A percentile compares a stretch with the other conserved stretches of the same genome.
phyloP scores from a whole-genome alignment of 2,329 filamentous ascomycete species.

The Monosporascus sp. region DNA sequence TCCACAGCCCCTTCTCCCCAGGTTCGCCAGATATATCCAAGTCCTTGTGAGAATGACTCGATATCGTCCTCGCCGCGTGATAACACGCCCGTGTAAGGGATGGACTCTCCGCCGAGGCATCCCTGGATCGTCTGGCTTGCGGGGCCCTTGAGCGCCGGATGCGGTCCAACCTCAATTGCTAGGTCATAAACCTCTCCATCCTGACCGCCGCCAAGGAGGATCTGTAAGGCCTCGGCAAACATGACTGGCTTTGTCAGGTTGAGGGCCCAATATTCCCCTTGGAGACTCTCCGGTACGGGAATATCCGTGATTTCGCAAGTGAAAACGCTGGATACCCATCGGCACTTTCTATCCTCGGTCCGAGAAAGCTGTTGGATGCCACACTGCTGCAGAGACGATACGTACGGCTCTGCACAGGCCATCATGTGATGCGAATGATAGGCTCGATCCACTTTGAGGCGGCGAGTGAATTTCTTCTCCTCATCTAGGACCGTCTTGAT shows the following conservation, averaged over 20 bases:
- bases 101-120: neutral
- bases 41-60: neutral
- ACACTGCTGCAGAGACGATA: neutral
- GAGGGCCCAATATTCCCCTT: conserved; percentile 34
- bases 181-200: conserved; percentile 21
- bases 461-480: conserved; percentile 10
- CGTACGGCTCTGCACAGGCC: neutral
- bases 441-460: conserved; percentile 10
- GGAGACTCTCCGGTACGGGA: neutral
- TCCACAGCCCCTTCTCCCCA: neutral
- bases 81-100: conserved; percentile 29
- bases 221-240: conserved; percentile 35
- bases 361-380: no score
- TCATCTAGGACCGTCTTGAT: conserved; percentile 5
- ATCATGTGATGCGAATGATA: conserved; percentile 17
- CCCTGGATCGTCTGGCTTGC: conserved; percentile 29
- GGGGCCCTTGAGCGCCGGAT: conserved; percentile 38
- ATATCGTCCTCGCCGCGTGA: conserved; percentile 23
- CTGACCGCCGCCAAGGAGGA: no score
- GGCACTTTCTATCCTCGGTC: neutral
- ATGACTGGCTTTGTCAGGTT: conserved; percentile 39
- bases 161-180: conserved; percentile 40
- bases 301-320: conserved; percentile 4
- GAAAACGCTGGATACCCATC: conserved; percentile 18
- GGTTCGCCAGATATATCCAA: neutral